Evolutionary conservation across 2,329 filamentous ascomycete genomes (phyloP).

Genomic region (Fusarium torreyae): DNA sequence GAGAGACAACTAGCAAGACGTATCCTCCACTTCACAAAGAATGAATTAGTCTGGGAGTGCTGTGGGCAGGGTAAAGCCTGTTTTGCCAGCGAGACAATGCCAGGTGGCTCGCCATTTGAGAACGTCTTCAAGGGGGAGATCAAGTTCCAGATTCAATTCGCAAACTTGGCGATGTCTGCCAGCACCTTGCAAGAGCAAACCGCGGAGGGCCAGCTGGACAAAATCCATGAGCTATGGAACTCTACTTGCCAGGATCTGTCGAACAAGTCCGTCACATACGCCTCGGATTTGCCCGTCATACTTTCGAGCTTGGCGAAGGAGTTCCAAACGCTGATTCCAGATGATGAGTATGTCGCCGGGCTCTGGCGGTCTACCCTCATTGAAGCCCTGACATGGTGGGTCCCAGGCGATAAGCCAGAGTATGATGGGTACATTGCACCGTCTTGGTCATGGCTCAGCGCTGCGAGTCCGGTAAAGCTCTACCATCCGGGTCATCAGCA

Average conservation of each 20-base stretch:
- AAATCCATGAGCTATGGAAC: neutral
- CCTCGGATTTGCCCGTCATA: neutral
- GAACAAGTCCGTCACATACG: neutral
- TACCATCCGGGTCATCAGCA: neutral
- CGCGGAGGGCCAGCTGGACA: neutral
- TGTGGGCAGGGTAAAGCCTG: neutral
- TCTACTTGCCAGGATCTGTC: neutral
- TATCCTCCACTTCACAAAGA: neutral
- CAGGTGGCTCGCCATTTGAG: neutral
- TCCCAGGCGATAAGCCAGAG: neutral
- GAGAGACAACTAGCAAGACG: neutral
- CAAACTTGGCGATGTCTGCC: neutral
- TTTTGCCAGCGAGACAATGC: neutral
- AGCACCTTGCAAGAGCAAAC: no score
- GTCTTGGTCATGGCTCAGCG: neutral
- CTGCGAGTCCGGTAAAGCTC: neutral
- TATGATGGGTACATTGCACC: neutral
- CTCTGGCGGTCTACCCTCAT: neutral
- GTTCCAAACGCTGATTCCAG: neutral
- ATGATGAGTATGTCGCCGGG: neutral
- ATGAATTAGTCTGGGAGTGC: conserved; percentile 7
- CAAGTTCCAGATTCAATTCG: neutral
- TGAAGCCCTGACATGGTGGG: neutral
- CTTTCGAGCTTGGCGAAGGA: neutral
- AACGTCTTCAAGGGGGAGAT: neutral